These are phyloP conservation scores for Phytophthora cactorum DNA, from an alignment of 352 stramenopile species.

Conservation along the genomic window DNA sequence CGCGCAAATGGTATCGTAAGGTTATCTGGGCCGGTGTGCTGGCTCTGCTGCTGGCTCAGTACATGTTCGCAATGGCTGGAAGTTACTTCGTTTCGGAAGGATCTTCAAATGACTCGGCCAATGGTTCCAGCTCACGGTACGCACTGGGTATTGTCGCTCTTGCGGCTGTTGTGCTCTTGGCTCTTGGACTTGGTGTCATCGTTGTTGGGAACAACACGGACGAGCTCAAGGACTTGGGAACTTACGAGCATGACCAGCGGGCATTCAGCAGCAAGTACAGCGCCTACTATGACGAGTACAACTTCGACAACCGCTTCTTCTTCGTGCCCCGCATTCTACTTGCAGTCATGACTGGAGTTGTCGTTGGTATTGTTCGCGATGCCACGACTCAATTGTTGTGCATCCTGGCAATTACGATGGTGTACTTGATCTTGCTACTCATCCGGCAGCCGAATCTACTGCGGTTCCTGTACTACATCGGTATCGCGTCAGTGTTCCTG, in stretches of 20 bases:
- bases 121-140: slow-evolving; percentile 44
- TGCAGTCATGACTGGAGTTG: slow-evolving; percentile 66
- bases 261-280: slow-evolving; percentile 86
- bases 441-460: slow-evolving; percentile 78
- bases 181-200: slow-evolving; percentile 71
- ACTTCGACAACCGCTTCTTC: slow-evolving; percentile 91
- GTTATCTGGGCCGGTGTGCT: slow-evolving; percentile 79
- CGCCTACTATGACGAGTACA: slow-evolving; percentile 91
- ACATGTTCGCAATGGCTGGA: slow-evolving; percentile 88
- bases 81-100: slow-evolving; percentile 72
- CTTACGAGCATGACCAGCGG: slow-evolving; percentile 77
- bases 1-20: slow-evolving; percentile 78
- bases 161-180: slow-evolving; percentile 52
- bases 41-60: slow-evolving; percentile 79
- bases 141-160: slow-evolving; percentile 55
- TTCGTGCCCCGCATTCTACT: slow-evolving; percentile 83
- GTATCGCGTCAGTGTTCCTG: slow-evolving; percentile 75
- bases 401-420: slow-evolving; percentile 68
- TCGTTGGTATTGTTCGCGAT: slow-evolving; percentile 76
- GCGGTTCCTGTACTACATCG: slow-evolving; percentile 87
- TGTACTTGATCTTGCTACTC: slow-evolving; percentile 78
- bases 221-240: slow-evolving; percentile 79
- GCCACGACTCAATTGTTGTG: slow-evolving; percentile 77
- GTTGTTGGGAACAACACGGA: slow-evolving; percentile 69
- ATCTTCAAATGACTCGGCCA: slow-evolving; percentile 38